These are phyloP conservation scores for Paecilomyces dactylethromorphus DNA, from an alignment of 2,329 filamentous ascomycete genomes.

Conservation along the genomic window DNA sequence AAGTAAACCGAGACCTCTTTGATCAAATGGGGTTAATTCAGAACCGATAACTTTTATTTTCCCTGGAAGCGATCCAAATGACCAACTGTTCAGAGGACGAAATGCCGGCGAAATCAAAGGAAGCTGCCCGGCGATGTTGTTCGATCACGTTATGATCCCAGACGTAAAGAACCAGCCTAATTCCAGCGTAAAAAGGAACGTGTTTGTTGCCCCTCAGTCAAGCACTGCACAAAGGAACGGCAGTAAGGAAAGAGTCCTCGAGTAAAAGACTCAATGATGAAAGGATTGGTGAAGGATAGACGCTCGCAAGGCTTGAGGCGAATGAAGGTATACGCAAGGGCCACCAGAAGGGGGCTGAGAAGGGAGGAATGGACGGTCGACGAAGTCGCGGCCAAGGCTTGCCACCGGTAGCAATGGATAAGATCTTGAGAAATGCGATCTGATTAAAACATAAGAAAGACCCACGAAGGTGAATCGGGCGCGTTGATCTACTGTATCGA, in stretches of 20 bases:
- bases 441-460: slow-evolving; percentile 1
- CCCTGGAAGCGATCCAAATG: background rate
- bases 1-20: background rate
- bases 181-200: background rate
- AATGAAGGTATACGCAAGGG: slow-evolving; percentile 15
- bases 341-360: slow-evolving; percentile 9
- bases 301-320: background rate
- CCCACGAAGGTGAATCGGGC: background rate
- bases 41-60: background rate
- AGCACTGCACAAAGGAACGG: background rate
- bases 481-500: no score
- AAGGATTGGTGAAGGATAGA: background rate
- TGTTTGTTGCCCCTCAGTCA: background rate
- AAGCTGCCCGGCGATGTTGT: background rate
- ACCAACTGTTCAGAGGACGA: background rate
- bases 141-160: background rate
- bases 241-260: background rate
- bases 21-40: background rate
- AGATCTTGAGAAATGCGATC: slow-evolving; percentile 2
- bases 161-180: background rate
- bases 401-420: slow-evolving; percentile 24
- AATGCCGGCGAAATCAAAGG: background rate
- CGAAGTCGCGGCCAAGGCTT: slow-evolving; percentile 11
- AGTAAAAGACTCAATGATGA: background rate
- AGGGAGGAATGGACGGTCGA: slow-evolving; percentile 9